phyloP scores from a whole-genome alignment of 257 asterid genomes.

The Mitragyna speciosa region DNA sequence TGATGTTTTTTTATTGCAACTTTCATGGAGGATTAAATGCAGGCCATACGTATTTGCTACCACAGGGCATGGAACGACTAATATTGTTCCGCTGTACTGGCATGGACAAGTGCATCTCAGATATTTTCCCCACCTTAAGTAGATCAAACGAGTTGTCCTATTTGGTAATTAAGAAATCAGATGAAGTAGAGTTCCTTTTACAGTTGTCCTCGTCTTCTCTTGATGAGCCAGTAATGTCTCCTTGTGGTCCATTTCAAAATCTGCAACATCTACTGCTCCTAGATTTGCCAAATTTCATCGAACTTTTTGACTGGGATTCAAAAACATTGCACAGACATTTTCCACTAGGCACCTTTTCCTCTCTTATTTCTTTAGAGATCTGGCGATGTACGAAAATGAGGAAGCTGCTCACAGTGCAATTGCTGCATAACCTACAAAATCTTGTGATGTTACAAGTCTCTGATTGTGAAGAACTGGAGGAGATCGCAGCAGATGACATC shows the following conservation, averaged over 20 bases:
- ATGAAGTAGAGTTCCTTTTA: neutral
- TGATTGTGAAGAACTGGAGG: neutral
- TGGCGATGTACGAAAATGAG: neutral
- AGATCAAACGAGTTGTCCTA: no score
- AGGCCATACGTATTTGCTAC: slow-evolving; percentile 5
- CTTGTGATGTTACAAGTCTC: neutral
- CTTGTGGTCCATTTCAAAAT: slow-evolving; percentile 1
- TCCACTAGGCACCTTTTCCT: slow-evolving; percentile 19
- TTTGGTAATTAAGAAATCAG: neutral
- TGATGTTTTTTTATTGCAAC: neutral
- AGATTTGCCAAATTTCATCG: slow-evolving; percentile 12
- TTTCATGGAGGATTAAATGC: no score
- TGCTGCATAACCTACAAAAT: neutral
- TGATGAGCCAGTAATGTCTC: neutral
- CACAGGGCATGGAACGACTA: no score
- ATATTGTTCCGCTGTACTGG: no score
- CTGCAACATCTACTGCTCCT: neutral
- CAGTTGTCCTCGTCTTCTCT: neutral
- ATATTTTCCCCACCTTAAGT: no score
- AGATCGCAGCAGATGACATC: neutral
- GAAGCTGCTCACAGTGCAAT: neutral
- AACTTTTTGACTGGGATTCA: slow-evolving; percentile 11
- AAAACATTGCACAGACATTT: neutral
- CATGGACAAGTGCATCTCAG: no score
- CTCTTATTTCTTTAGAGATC: neutral